Evolutionary conservation across 768 basidiomycete genomes (phyloP).

Genomic region (Sistotremastrum niveocremeum): DNA sequence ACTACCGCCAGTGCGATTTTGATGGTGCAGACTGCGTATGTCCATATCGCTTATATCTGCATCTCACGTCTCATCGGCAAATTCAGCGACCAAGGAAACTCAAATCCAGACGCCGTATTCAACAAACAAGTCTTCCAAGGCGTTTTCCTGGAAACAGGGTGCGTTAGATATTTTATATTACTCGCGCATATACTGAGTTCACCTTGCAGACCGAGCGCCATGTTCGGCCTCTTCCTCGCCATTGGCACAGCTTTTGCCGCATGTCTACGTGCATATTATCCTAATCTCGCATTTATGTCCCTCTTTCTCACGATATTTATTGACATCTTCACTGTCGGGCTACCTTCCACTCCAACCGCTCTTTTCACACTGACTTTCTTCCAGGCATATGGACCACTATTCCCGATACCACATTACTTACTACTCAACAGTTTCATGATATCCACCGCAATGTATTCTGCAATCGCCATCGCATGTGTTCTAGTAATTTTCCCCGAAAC

Average conservation of each 20-base stretch:
- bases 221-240: constrained; percentile 37
- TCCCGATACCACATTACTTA: constrained; percentile 31
- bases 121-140: constrained; percentile 33
- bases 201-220: constrained; percentile 22
- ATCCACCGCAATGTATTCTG: constrained; percentile 33
- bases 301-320: constrained; percentile 36
- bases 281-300: constrained; percentile 29
- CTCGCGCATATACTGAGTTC: background rate
- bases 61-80: no score
- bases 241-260: constrained; percentile 31
- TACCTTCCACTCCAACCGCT: background rate
- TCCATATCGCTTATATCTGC: background rate
- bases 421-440: constrained; percentile 29
- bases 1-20: constrained; percentile 8
- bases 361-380: constrained; percentile 11
- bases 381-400: constrained; percentile 34
- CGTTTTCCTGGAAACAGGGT: constrained; percentile 33
- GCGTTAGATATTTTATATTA: background rate
- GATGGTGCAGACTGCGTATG: constrained; percentile 21
- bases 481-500: constrained; percentile 40
- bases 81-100: constrained; percentile 19
- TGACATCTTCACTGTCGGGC: constrained; percentile 27
- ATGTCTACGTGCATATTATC: constrained; percentile 30
- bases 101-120: constrained; percentile 26
- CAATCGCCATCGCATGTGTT: constrained; percentile 29